Conservation (phyloP, 2,329 filamentous ascomycete genomes). For the Fusarium coicis region DNA sequence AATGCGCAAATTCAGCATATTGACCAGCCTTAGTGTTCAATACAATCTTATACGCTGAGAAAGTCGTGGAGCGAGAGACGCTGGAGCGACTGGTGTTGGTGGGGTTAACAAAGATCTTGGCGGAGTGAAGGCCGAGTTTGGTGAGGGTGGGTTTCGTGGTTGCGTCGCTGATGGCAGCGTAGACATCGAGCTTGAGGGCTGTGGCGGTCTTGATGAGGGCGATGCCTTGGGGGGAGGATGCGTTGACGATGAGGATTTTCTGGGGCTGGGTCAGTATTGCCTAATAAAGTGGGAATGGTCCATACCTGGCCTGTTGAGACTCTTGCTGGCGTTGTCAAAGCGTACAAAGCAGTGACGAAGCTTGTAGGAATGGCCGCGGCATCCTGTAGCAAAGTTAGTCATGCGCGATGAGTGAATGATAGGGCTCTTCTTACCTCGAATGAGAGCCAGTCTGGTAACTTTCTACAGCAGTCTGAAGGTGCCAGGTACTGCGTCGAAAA, state of each 20-base stretch:
- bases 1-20: slow-evolving; percentile 29
- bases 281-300: no score
- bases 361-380: slow-evolving; percentile 31
- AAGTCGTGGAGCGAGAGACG: slow-evolving; percentile 11
- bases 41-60: slow-evolving; percentile 28
- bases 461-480: slow-evolving; percentile 26
- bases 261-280: no score
- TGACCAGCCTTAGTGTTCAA: slow-evolving; percentile 31
- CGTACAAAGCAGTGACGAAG: slow-evolving; percentile 37
- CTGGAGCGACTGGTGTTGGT: slow-evolving; percentile 6
- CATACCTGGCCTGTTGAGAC: slow-evolving; percentile 28
- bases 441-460: slow-evolving; percentile 38
- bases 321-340: slow-evolving; percentile 21
- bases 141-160: slow-evolving; percentile 25
- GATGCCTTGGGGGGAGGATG: slow-evolving; percentile 32
- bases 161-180: slow-evolving; percentile 19
- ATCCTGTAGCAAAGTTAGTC: slow-evolving; percentile 21
- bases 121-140: slow-evolving; percentile 20
- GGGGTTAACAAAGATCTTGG: slow-evolving; percentile 19
- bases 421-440: slow-evolving; percentile 30
- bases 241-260: slow-evolving; percentile 39
- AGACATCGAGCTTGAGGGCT: slow-evolving; percentile 32
- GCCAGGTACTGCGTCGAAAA: slow-evolving; percentile 35
- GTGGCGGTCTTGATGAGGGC: slow-evolving; percentile 35
- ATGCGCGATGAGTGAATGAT: not conserved